Evolutionary conservation across 441 rosid species (phyloP), one percentile per base, ranked within the genome.

Genomic region (Omphalea diandra): DNA sequence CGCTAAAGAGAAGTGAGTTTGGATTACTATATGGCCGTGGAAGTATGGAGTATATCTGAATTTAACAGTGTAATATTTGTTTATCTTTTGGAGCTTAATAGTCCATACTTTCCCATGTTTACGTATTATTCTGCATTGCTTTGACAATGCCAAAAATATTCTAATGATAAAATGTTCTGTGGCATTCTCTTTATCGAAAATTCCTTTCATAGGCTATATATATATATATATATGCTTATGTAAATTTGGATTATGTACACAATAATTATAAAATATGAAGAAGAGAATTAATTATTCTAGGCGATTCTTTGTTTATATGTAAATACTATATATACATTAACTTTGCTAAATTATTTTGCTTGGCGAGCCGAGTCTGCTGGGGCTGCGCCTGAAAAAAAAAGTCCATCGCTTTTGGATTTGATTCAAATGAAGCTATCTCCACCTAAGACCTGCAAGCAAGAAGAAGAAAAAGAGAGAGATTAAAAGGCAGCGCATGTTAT

Each of bases 351-450:
- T n/a, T n/a, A n/a, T n/a, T n/a, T n/a, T n/a, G 9, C 90, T 94
- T 56, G 94, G 87, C 40, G 99, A 89, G 84, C 98, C 98, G 4
- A 95, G 98, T 63, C 99, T 98, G 24, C 82, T 95, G 73, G 99
- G 99, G 43, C 76, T 95, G 80, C 85, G 83, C 54, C 88, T 95
- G 58, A 89, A 87, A 82, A 95, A n/a, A n/a, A 95, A 86, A 95
- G 96, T 72, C 97, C 98, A 4, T 95, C 99, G 0, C 83, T 95
- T 71, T 75, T 90, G 87, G 99, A 95, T 69, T 82, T 95, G 87
- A 92, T 92, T 66, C 98, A 95, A 77, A 95, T 89, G 97, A 86
- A 83, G 75, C 84, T 95, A 33, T 83, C 99, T 47, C 90, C 89
- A 65, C n/a, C n/a, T n/a, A n/a, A n/a, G n/a, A n/a, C n/a, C n/a